Percentiles rank a stretch among this genome's conserved stretches.
Conservation (phyloP, 1,284 basidiomycete genomes). For the Entoloma clypeatum region DNA sequence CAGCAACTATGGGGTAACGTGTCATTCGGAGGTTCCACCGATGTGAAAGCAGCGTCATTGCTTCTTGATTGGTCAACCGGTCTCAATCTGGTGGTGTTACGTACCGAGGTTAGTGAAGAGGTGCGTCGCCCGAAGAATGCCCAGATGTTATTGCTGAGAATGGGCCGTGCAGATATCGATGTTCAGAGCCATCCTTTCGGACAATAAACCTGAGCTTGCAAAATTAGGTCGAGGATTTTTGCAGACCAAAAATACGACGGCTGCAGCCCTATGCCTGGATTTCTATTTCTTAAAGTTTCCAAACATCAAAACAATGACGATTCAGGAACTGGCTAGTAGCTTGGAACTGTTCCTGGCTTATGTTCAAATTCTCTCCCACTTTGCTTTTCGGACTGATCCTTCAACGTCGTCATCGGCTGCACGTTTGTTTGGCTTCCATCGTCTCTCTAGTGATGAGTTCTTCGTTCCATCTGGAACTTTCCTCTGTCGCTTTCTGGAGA, state of each 20-base stretch:
- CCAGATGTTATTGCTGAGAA: not conserved
- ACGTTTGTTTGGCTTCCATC: conserved; percentile 38
- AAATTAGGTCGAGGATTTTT: conserved; percentile 27
- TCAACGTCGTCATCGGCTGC: conserved; percentile 22
- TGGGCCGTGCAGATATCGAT: conserved; percentile 30
- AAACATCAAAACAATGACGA: conserved; percentile 7
- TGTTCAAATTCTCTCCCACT: conserved; percentile 28
- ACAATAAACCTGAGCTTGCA: conserved; percentile 24
- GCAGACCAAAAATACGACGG: conserved; percentile 23
- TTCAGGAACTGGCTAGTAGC: conserved; percentile 26
- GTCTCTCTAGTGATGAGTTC: conserved; percentile 22
- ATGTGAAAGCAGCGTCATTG: conserved; percentile 11
- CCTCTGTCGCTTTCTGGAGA: conserved; percentile 16
- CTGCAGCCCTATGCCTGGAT: conserved; percentile 42
- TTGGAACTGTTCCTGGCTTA: conserved; percentile 38
- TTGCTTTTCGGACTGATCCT: conserved; percentile 28
- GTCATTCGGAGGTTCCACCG: conserved; percentile 25
- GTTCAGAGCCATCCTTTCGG: conserved; percentile 37
- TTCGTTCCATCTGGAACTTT: conserved; percentile 22
- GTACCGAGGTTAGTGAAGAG: conserved; percentile 22
- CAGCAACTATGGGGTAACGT: conserved; percentile 31
- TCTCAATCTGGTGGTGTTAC: conserved; percentile 19
- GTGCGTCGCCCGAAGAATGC: conserved; percentile 23
- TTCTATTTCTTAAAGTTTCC: conserved; percentile 31
- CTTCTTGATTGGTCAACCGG: conserved; percentile 25